phyloP scores from a whole-genome alignment of 495 filamentous ascomycete species.

The Cenococcum geophilum region DNA sequence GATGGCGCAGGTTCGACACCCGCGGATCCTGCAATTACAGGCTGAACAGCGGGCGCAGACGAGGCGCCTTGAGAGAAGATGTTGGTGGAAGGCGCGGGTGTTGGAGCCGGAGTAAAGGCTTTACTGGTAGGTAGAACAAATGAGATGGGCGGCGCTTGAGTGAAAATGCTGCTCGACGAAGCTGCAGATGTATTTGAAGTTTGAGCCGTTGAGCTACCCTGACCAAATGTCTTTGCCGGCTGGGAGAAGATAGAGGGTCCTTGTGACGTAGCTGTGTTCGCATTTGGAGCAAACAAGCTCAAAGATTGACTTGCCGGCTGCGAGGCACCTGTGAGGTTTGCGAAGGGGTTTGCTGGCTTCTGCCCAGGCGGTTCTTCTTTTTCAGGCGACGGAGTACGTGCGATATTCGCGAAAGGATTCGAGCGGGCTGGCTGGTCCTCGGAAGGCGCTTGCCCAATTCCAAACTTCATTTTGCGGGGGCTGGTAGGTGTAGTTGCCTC shows the following conservation, averaged over 20 bases:
- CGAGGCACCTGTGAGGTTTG: background rate
- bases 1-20: background rate
- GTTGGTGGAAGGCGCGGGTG: no score
- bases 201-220: background rate
- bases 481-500: background rate
- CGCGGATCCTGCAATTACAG: background rate
- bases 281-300: no score
- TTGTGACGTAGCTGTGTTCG: no score
- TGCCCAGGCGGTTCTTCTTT: background rate
- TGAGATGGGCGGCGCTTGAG: background rate
- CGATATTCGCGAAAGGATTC: constrained; percentile 1
- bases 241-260: no score
- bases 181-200: background rate
- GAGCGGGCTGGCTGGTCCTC: background rate
- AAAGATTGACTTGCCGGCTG: background rate
- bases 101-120: no score
- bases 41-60: background rate
- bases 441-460: background rate
- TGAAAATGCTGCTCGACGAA: background rate
- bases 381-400: background rate
- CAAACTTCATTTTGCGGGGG: background rate
- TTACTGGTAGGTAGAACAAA: no score
- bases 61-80: background rate
- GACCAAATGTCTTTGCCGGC: no score
- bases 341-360: background rate